A percentile compares a stretch with the other conserved stretches of the same genome.
Evolutionary conservation across 2,329 filamentous ascomycete species (phyloP).

Genomic region (Aspergillus chevalieri): DNA sequence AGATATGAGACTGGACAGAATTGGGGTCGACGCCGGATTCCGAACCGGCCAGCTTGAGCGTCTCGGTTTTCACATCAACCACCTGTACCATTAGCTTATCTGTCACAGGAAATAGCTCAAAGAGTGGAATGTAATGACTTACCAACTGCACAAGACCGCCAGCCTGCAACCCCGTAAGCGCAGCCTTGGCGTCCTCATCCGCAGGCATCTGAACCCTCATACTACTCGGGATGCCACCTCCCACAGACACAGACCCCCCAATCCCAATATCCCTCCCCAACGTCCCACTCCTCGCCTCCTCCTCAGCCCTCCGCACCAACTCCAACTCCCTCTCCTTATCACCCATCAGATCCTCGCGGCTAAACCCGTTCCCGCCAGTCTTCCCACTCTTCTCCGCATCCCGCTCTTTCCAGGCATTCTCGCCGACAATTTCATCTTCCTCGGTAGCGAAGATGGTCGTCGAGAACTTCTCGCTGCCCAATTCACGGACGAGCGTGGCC

Average conservation of each 20-base stretch:
- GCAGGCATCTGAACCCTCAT: constrained; percentile 47
- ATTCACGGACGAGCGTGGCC: constrained; percentile 53
- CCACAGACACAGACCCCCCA: constrained; percentile 31
- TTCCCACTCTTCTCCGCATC: constrained; percentile 40
- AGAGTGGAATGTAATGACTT: constrained; percentile 14
- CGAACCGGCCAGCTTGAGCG: constrained; percentile 46
- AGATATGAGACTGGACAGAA: constrained; percentile 44
- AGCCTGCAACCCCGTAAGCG: constrained; percentile 38
- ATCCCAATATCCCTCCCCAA: constrained; percentile 43
- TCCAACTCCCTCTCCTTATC: constrained; percentile 55
- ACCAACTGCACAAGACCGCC: constrained; percentile 47
- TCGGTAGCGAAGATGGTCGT: constrained; percentile 56
- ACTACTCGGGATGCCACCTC: constrained; percentile 19
- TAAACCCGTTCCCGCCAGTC: constrained; percentile 14
- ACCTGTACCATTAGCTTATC: constrained; percentile 20
- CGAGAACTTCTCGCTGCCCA: constrained; percentile 56
- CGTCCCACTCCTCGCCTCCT: constrained; percentile 51
- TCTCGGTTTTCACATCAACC: constrained; percentile 46
- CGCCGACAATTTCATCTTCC: constrained; percentile 49
- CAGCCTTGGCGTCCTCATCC: constrained; percentile 49
- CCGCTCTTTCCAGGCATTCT: constrained; percentile 49
- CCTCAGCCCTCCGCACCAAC: constrained; percentile 54
- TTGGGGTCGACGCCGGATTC: constrained; percentile 39
- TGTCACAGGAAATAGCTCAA: constrained; percentile 4
- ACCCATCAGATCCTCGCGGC: constrained; percentile 51